Evolutionary conservation across 2,329 filamentous ascomycete species (phyloP), one percentile per base, ranked within the genome.

Genomic region (Arthrinium puccinioides): DNA sequence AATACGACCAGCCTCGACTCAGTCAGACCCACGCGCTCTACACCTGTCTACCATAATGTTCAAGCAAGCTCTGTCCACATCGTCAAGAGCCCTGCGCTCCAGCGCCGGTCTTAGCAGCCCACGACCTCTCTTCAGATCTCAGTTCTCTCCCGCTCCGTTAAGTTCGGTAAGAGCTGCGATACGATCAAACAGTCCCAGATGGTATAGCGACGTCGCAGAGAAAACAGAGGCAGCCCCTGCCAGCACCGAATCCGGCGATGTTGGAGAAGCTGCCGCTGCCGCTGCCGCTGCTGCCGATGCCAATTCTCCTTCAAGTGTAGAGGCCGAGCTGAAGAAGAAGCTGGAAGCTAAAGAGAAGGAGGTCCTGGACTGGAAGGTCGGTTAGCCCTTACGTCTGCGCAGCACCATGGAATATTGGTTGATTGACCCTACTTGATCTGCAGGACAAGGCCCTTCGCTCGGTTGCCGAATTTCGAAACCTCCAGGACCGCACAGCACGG

Each of bases 381-480:
- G 71, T 58, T 18, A 20, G 37, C 23, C 36, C 21, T n/a, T 14
- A 20, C 27, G 33, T 24, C 31, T 15, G 23, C 24, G 9, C 10
- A 16, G 13, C 5, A 6, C 28, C 42, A 20, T 29, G 3, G 23
- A 29, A 14, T 9, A 20, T 14, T 14, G 10, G 23, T 13, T 19
- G 21, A n/a, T 28, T 33, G 35, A 19, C 33, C 33, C 32, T 32
- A 27, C 21, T 19, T 18, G 27, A 20, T 31, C 32, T 21, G 38
- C 42, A 97, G 92, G 92, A 97, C 67, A 92, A 88, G 70, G 94
- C 88, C 65, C 77, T 96, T 46, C 90, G 92, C 60, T 84, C 85
- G 38, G 81, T 97, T 47, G 92, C 92, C 66, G 92, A 98, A 55
- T 97, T 94, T 77, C 87, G 87, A 60, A 98, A 97, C 69, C 84